A percentile compares a stretch with the other conserved stretches of the same genome.
Conservation (phyloP, 768 basidiomycete genomes). For the Xanthoconium purpureum region DNA sequence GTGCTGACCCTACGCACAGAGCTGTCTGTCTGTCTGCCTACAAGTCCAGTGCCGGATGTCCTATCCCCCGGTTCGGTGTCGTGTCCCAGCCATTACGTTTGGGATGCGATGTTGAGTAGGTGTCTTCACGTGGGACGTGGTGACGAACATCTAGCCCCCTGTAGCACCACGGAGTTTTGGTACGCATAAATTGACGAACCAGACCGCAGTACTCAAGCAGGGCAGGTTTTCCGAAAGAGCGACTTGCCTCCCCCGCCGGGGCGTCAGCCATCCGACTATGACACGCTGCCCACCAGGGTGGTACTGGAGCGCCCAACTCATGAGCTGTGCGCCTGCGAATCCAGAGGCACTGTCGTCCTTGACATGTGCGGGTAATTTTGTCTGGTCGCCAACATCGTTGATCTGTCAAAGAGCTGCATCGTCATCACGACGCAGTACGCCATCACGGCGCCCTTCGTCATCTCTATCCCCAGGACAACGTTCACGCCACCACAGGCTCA, state of each 20-base stretch:
- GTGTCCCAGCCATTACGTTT: conserved; percentile 7
- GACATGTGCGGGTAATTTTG: conserved; percentile 41
- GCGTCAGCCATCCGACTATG: not conserved
- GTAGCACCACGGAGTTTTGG: conserved; percentile 12
- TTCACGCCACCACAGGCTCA: conserved; percentile 28
- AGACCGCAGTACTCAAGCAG: not conserved
- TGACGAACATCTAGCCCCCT: not conserved
- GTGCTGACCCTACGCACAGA: conserved; percentile 6
- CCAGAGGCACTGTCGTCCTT: not conserved
- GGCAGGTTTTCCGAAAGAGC: conserved; percentile 13
- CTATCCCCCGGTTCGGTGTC: not conserved
- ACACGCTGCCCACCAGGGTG: conserved; percentile 13
- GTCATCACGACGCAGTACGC: conserved; percentile 15
- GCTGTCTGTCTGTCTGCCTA: conserved; percentile 13
- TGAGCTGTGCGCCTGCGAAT: conserved; percentile 12
- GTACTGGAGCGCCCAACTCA: conserved; percentile 14
- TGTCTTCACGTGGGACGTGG: not conserved
- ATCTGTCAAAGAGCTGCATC: conserved; percentile 39
- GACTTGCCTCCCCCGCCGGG: conserved; percentile 10
- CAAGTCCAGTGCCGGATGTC: not conserved
- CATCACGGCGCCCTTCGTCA: conserved; percentile 35
- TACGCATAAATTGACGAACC: not conserved
- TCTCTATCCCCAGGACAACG: conserved; percentile 29
- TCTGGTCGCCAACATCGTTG: conserved; percentile 42
- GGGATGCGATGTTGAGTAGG: conserved; percentile 1